A percentile compares a stretch with the other conserved stretches of the same genome.
These are phyloP conservation scores for Papilionanthe hybrid DNA, from an alignment of 116 monocot species.

Conservation along the genomic window DNA sequence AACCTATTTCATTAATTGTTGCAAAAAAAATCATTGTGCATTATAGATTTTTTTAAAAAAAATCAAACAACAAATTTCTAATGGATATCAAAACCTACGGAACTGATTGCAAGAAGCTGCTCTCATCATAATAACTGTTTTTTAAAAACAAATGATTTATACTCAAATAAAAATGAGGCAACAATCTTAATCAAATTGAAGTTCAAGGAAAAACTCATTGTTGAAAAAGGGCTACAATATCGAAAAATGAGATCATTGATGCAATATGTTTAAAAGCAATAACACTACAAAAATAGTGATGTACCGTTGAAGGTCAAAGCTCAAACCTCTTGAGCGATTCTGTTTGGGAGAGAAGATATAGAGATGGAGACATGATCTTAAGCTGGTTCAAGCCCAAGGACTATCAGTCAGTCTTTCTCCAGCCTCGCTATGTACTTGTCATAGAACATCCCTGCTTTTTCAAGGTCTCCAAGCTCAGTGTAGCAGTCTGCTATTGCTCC, in stretches of 20 bases:
- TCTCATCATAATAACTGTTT: no score
- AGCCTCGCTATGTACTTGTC: slow-evolving; percentile 92
- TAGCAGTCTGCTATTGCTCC: slow-evolving; percentile 98
- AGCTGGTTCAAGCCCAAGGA: neutral
- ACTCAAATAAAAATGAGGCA: no score
- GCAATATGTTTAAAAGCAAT: neutral
- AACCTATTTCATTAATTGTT: no score
- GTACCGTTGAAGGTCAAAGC: neutral
- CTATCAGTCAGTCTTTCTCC: slow-evolving; percentile 43
- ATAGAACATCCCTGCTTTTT: slow-evolving; percentile 84
- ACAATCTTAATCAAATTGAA: no score
- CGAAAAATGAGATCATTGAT: neutral
- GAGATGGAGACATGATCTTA: neutral
- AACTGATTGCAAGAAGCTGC: no score
- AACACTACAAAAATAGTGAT: neutral
- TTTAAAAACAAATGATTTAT: no score
- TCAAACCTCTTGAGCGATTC: neutral
- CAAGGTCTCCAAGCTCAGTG: slow-evolving; percentile 93
- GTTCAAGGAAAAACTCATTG: neutral
- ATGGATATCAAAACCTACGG: no score
- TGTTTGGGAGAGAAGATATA: no score
- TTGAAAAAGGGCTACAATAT: neutral
- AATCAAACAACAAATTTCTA: no score
- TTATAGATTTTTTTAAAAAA: no score
- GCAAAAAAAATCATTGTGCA: no score